Evolutionary conservation across 2,329 filamentous ascomycete species (phyloP), one percentile per base, ranked within the genome.

Genomic region (Magnaporthales sp.): DNA sequence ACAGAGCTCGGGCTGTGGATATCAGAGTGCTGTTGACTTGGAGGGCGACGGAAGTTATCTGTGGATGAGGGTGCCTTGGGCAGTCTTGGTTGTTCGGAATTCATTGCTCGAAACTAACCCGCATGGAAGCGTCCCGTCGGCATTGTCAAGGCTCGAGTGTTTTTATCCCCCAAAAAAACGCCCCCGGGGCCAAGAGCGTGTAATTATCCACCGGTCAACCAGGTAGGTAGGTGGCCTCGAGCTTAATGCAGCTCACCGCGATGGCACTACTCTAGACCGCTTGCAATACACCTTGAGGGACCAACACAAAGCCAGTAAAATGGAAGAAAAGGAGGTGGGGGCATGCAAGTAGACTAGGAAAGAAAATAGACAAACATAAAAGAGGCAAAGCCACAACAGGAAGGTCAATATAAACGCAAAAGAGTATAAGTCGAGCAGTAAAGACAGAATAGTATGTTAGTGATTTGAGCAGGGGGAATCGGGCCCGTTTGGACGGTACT

Each of bases 31-130:
- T 58, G 54, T 24, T n/a, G 54, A 26, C 54, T 58, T 58, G 54
- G 11, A 8, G 54, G n/a, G 24, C 24, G 54, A 24, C 54, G 22
- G 22, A 24, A 58, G 54, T 26, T 58, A 58, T 58, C 54, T 58
- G 54, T 58, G n/a, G 22, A 13, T 9, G 54, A 58, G 54, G 54
- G 9, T 26, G 54, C 54, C 54, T 58, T 22, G 54, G 54, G 54
- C 54, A 58, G 5, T 58, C 54, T 58, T 58, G 54, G 54, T 46
- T 46, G 38, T 58, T 58, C 54, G 54, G 54, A 58, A 58, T 58
- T 58, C 54, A 58, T 58, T 58, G 54, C 54, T 58, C 54, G 54
- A 58, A 26, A 58, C 24, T 58, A 58, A 58, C n/a, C 54, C 54
- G 54, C 54, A 22, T 58, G n/a, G 22, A 58, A 58, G 54, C 54